phyloP scores from a whole-genome alignment of 352 stramenopile species.

The Salisapilia sapeloensis region DNA sequence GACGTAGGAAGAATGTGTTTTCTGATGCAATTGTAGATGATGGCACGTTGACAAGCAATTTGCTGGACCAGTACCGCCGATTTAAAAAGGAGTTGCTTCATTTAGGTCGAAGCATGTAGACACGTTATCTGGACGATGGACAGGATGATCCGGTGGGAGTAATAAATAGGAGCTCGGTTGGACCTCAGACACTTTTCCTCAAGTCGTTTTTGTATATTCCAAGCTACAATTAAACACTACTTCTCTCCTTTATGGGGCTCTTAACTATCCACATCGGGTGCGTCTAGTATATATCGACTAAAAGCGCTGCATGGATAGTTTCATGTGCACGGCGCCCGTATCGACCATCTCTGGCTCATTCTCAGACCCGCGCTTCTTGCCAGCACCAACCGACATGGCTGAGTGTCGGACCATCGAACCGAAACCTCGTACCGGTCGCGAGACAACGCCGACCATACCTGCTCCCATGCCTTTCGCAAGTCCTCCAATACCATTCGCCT shows the following conservation, averaged over 20 bases:
- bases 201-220: no score
- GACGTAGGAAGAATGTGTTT: constrained; percentile 1
- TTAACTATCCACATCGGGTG: no score
- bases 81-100: constrained; percentile 56
- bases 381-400: constrained; percentile 35
- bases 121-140: no score
- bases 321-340: constrained; percentile 35
- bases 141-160: no score
- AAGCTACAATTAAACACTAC: no score
- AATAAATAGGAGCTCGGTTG: no score
- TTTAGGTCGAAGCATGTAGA: constrained; percentile 55
- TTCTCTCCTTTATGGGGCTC: no score
- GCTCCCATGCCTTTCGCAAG: constrained; percentile 59
- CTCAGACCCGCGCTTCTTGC: constrained; percentile 22
- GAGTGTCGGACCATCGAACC: constrained; percentile 68
- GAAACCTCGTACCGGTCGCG: constrained; percentile 50
- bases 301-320: constrained; percentile 49
- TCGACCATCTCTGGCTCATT: constrained; percentile 28
- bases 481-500: constrained; percentile 44
- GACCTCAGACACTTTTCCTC: no score
- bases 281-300: no score
- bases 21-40: constrained; percentile 24
- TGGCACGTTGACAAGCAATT: constrained; percentile 22
- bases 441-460: constrained; percentile 51
- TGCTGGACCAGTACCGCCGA: constrained; percentile 59